Evolutionary conservation across 1,139 yeast species (phyloP).

Genomic region (Hyphopichia khmerensis): DNA sequence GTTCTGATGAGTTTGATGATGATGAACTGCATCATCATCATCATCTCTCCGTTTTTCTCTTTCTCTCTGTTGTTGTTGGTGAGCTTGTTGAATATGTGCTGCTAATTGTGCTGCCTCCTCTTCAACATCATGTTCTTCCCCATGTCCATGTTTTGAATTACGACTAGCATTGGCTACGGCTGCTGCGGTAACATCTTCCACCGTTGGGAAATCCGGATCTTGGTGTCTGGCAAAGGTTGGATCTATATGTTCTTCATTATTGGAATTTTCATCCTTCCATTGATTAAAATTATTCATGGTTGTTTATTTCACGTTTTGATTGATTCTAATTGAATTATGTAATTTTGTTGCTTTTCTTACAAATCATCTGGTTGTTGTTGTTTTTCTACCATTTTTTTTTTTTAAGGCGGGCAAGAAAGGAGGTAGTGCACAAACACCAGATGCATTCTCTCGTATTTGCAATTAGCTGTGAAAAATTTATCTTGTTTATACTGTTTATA

Average conservation of each 20-base stretch:
- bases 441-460: no score
- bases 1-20: conserved; percentile 3
- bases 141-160: not conserved
- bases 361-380: conserved; percentile 3
- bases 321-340: conserved; percentile 3
- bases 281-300: conserved; percentile 25
- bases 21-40: conserved; percentile 3
- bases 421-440: no score
- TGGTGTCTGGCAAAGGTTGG: conserved; percentile 31
- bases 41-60: not conserved
- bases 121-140: conserved; percentile 9
- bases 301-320: not conserved
- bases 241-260: conserved; percentile 24
- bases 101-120: conserved; percentile 13
- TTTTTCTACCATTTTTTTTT: no score
- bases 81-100: conserved; percentile 11
- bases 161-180: conserved; percentile 26
- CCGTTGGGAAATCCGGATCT: conserved; percentile 22
- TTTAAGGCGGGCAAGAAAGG: no score
- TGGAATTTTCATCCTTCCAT: conserved; percentile 21
- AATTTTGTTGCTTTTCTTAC: conserved; percentile 6
- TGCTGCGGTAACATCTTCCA: conserved; percentile 32
- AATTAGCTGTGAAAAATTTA: no score
- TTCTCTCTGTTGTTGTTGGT: conserved; percentile 4
- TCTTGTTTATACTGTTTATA: no score